Conservation (phyloP, 2,329 filamentous ascomycete genomes). For the Zymoseptoria passerinii region DNA sequence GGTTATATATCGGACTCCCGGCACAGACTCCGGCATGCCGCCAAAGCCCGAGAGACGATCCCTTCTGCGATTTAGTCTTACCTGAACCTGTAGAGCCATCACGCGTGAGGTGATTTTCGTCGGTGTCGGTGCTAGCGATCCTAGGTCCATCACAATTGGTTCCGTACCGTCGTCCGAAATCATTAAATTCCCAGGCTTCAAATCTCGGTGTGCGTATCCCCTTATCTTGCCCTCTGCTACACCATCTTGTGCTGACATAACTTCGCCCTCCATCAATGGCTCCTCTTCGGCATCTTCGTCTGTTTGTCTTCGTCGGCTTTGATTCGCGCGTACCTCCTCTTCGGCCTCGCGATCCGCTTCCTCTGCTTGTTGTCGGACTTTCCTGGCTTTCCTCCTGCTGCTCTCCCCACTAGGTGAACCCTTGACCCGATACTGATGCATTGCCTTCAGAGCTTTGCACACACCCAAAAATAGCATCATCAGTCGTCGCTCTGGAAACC, state of each 20-base stretch:
- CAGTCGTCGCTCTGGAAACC: conserved; percentile 77
- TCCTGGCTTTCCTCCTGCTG: conserved; percentile 47
- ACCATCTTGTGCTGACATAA: conserved; percentile 57
- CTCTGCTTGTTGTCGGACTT: conserved; percentile 48
- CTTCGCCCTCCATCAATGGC: conserved; percentile 69
- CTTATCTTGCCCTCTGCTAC: conserved; percentile 59
- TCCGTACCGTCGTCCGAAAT: conserved; percentile 82
- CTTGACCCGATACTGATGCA: conserved; percentile 78
- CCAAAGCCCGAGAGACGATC: no score
- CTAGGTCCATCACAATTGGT: conserved; percentile 95
- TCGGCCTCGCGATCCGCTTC: conserved; percentile 43
- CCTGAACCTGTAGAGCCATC: conserved; percentile 83
- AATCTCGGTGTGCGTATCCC: conserved; percentile 90
- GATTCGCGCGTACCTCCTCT: conserved; percentile 41
- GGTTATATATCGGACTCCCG: no score
- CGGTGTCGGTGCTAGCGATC: conserved; percentile 79
- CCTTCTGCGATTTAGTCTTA: no score
- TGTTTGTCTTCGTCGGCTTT: conserved; percentile 32
- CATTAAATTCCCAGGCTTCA: conserved; percentile 99
- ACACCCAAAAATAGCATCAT: conserved; percentile 90
- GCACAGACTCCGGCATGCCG: no score
- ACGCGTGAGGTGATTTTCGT: conserved; percentile 84
- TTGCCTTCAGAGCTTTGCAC: conserved; percentile 74
- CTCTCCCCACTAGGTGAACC: conserved; percentile 44
- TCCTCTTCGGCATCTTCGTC: conserved; percentile 63